These are phyloP conservation scores for Leptographium procerum DNA, from an alignment of 2,329 filamentous ascomycete species.

Conservation along the genomic window DNA sequence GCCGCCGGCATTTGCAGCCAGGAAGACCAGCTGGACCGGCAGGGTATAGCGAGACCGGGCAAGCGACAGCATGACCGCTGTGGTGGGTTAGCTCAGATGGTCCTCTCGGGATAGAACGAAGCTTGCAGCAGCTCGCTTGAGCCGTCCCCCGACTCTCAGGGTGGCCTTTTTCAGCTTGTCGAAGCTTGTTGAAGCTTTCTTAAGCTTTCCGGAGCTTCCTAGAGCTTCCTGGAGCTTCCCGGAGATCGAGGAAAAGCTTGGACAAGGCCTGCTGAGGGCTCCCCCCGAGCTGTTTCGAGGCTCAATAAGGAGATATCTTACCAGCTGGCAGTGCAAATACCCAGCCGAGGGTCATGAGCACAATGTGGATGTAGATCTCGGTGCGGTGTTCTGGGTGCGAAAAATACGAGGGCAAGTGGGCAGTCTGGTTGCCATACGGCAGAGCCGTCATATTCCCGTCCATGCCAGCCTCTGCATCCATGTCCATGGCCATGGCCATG, in stretches of 20 bases:
- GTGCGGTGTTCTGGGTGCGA: constrained; percentile 37
- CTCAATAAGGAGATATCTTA: constrained; percentile 30
- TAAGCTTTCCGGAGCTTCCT: neutral
- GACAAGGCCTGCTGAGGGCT: neutral
- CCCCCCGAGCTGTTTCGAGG: neutral
- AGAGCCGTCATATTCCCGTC: neutral
- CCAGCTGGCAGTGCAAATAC: constrained; percentile 60
- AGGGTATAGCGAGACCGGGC: constrained; percentile 66
- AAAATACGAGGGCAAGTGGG: constrained; percentile 42
- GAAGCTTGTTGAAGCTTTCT: neutral
- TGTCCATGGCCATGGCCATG: constrained; percentile 13
- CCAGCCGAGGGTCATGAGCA: constrained; percentile 61
- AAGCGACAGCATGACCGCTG: constrained; percentile 78
- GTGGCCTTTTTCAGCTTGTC: too few species aligned
- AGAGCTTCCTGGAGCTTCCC: neutral
- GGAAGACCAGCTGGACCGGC: constrained; percentile 55
- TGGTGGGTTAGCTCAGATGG: neutral
- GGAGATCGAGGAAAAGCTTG: neutral
- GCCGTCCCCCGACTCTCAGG: neutral
- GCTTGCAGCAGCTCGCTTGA: neutral
- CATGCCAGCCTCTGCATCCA: neutral
- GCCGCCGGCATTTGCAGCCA: constrained; percentile 51
- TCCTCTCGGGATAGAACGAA: neutral
- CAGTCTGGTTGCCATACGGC: constrained; percentile 19
- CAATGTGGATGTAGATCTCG: constrained; percentile 59